Evolutionary conservation across 495 filamentous ascomycete genomes (phyloP), one percentile per base, ranked within the genome.

Genomic region (Tricharina praecox): DNA sequence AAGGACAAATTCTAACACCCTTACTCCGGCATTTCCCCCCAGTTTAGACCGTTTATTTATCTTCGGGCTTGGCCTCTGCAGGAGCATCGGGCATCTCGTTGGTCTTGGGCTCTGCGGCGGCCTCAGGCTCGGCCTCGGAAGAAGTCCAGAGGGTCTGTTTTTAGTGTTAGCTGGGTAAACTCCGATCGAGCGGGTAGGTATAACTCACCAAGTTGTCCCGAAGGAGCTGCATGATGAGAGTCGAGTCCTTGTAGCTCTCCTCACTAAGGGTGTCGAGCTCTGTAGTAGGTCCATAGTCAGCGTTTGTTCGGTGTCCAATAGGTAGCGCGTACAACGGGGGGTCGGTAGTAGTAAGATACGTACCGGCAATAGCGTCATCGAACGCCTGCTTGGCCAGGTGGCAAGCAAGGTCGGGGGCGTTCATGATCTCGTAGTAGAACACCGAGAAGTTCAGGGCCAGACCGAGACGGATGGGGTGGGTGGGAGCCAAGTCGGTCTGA

Each of bases 201-300:
- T 32, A 3, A 66, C 85, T 61, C 79, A 96, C 90, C 68, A 97
- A 67, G 74, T 97, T 97, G 72, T 97, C 90, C 63, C 90, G 78
- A 63, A 97, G 78, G 51, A 97, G 81, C 71, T 97, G 90, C 90
- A 97, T 97, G 73, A 97, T 97, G 53, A 97, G 77, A 44, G 90
- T 97, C 34, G 88, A 95, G 71, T 97, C 90, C 77, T 96, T 96
- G 81, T 97, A 97, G 78, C 85, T 93, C 76, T 97, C 90, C 76
- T 97, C 90, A 67, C 83, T 93, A 48, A 97, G 71, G 61, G 90
- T 96, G 65, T 97, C 90, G 49, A 97, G 83, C 73, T 97, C 88
- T 93, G 68, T 34, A 60, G n/a, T n/a, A n/a, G n/a, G n/a, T n/a
- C 25, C 48, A 25, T 10, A 32, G 45, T 53, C 23, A 53, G 46